phyloP scores from a whole-genome alignment of 1,284 basidiomycete genomes.

The Cryptococcus hybrid region DNA sequence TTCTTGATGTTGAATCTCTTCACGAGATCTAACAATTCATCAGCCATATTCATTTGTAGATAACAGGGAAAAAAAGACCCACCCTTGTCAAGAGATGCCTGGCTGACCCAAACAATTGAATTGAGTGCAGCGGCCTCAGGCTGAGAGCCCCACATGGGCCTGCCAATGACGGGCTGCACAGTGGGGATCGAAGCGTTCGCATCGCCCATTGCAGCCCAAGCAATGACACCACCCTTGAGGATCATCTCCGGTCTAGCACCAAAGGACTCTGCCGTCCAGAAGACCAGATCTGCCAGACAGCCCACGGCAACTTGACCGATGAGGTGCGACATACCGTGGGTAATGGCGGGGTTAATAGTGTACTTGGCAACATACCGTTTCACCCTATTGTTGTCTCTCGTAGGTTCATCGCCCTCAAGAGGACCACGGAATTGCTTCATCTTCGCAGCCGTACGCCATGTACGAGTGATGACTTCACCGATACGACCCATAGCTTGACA shows the following conservation, averaged over 20 bases:
- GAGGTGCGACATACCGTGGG: slow-evolving; percentile 85
- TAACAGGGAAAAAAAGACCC: slow-evolving; percentile 10
- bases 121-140: slow-evolving; percentile 72
- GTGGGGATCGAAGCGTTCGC: slow-evolving; percentile 92
- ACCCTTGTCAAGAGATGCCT: slow-evolving; percentile 64
- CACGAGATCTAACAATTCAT: slow-evolving; percentile 54
- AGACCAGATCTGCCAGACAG: slow-evolving; percentile 85
- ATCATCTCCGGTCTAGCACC: slow-evolving; percentile 89
- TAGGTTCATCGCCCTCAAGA: slow-evolving; percentile 64
- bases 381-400: slow-evolving; percentile 87
- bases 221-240: slow-evolving; percentile 91
- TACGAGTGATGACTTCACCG: slow-evolving; percentile 88
- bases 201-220: slow-evolving; percentile 88
- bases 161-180: slow-evolving; percentile 80
- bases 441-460: slow-evolving; percentile 97
- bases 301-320: slow-evolving; percentile 83
- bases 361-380: slow-evolving; percentile 97
- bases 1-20: slow-evolving; percentile 73
- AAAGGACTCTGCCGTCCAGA: slow-evolving; percentile 93
- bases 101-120: slow-evolving; percentile 83
- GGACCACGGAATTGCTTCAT: slow-evolving; percentile 81
- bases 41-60: not conserved
- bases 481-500: slow-evolving; percentile 98
- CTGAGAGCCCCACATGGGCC: slow-evolving; percentile 86
- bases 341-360: slow-evolving; percentile 95